phyloP scores from a whole-genome alignment of 192 early-diverging fungal species.

The Coemansia pectinata region DNA sequence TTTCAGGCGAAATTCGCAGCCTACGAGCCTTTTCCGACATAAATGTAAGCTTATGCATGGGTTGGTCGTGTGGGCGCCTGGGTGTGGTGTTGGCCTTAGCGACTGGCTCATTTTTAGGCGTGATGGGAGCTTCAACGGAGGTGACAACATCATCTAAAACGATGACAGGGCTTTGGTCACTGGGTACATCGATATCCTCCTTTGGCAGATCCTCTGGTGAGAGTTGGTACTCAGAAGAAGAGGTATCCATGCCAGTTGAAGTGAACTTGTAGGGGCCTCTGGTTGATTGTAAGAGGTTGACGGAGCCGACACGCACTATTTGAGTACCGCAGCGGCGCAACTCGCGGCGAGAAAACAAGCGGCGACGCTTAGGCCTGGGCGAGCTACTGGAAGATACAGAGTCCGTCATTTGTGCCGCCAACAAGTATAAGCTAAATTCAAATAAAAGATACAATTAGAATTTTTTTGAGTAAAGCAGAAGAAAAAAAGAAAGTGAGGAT shows the following conservation, averaged over 20 bases:
- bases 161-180: background rate
- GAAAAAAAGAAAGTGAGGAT: background rate
- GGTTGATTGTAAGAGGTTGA: slow-evolving; percentile 27
- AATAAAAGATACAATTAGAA: background rate
- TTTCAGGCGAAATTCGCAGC: slow-evolving; percentile 20
- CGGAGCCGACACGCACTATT: slow-evolving; percentile 39
- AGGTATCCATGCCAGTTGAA: background rate
- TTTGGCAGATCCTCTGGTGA: background rate
- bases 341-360: slow-evolving; percentile 36
- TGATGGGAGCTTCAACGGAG: background rate
- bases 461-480: background rate
- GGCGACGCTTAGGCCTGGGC: slow-evolving; percentile 16
- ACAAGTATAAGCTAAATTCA: background rate
- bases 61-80: background rate
- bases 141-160: background rate
- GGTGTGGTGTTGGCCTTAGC: background rate
- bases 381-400: background rate
- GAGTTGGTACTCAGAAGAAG: background rate
- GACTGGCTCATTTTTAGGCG: background rate
- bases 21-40: slow-evolving; percentile 22
- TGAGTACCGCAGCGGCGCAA: slow-evolving; percentile 28
- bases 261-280: slow-evolving; percentile 32
- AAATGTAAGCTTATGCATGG: slow-evolving; percentile 17
- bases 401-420: background rate
- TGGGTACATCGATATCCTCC: background rate